Percentiles rank a stretch among this genome's conserved stretches.
Conservation (phyloP, 805 yeast species). For the Yarrowia sp. region DNA sequence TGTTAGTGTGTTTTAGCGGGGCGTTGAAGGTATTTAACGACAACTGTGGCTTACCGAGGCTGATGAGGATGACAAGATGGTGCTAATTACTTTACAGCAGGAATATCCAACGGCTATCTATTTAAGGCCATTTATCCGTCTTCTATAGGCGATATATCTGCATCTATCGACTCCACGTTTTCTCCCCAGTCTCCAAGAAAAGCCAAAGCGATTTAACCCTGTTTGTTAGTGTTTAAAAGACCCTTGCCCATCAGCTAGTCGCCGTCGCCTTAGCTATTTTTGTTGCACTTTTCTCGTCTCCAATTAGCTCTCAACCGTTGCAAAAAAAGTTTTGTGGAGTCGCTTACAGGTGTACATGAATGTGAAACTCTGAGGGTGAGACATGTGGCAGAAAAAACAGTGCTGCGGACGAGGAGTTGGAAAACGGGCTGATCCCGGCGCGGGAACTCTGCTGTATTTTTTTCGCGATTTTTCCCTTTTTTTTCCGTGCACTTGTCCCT, state of each 20-base stretch:
- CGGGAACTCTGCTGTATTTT: too few relatives aligned
- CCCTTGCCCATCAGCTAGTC: too few relatives aligned
- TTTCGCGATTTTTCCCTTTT: too few relatives aligned
- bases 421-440: too few relatives aligned
- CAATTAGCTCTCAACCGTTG: neutral
- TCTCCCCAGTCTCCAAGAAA: neutral
- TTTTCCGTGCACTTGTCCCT: too few relatives aligned
- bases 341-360: constrained; percentile 8
- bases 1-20: neutral
- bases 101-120: too few relatives aligned
- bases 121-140: too few relatives aligned
- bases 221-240: neutral
- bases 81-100: too few relatives aligned
- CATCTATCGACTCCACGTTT: too few relatives aligned
- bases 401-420: too few relatives aligned
- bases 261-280: too few relatives aligned
- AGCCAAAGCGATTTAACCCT: too few relatives aligned
- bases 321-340: constrained; percentile 1
- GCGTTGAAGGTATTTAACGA: neutral
- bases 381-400: neutral
- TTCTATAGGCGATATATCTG: neutral
- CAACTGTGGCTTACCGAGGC: neutral
- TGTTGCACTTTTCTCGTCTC: neutral
- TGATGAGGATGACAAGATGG: neutral
- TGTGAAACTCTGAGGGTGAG: neutral